A percentile compares a stretch with the other conserved stretches of the same genome.
phyloP scores from a whole-genome alignment of 306 rosid genomes.

The Casuarina cunninghamiana region DNA sequence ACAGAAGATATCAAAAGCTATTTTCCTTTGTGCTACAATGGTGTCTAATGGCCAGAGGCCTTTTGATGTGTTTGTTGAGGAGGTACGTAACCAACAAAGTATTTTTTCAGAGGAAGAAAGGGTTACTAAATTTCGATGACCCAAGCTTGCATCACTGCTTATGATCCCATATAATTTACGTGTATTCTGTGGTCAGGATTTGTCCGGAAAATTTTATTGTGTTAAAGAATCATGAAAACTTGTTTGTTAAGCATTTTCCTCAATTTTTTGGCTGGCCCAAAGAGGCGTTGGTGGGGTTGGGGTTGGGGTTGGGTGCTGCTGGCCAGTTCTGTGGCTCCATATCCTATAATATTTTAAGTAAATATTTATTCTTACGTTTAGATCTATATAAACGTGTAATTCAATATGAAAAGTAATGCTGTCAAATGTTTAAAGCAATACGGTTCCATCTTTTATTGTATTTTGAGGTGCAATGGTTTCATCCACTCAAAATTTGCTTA shows the following conservation, averaged over 20 bases:
- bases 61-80: constrained; percentile 78
- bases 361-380: no score
- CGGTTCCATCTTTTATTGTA: constrained; percentile 16
- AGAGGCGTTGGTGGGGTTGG: no score
- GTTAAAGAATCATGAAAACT: not conserved
- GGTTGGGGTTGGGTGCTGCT: no score
- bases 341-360: no score
- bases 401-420: not conserved
- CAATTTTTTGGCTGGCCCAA: no score
- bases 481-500: not conserved
- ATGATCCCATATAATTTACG: not conserved
- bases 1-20: constrained; percentile 73
- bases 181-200: not conserved
- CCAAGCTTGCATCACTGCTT: not conserved
- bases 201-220: not conserved
- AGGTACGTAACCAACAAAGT: constrained; percentile 48
- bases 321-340: no score
- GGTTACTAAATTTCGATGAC: not conserved
- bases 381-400: no score
- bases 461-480: constrained; percentile 11
- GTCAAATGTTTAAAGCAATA: not conserved
- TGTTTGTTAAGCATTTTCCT: not conserved
- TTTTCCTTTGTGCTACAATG: constrained; percentile 94
- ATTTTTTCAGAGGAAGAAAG: not conserved
- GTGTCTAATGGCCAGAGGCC: constrained; percentile 87